These are phyloP conservation scores for Scutellaria barbata DNA, from an alignment of 257 asterid species.

Conservation along the genomic window DNA sequence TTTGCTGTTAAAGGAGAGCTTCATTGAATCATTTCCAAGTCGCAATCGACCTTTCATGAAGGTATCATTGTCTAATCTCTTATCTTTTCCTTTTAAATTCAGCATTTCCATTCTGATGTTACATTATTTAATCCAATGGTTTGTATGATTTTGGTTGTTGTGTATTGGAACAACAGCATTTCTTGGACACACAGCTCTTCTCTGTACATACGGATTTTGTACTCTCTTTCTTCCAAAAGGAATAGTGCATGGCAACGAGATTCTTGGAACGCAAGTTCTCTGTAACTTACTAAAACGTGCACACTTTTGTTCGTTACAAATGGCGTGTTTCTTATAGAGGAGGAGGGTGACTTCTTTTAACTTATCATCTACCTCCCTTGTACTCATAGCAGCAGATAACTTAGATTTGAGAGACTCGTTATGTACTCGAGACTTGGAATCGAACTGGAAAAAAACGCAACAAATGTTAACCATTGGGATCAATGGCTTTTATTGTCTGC, in stretches of 20 bases:
- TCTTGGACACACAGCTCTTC: conserved; percentile 97
- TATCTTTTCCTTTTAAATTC: conserved; percentile 5
- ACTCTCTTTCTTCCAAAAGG: conserved; percentile 95
- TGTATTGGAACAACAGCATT: conserved; percentile 60
- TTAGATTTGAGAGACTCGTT: conserved; percentile 11
- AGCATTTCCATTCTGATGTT: neutral
- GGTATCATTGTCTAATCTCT: conserved; percentile 43
- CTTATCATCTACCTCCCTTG: conserved; percentile 12
- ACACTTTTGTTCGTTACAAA: conserved; percentile 27
- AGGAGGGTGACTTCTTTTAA: conserved; percentile 23
- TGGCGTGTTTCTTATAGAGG: conserved; percentile 7
- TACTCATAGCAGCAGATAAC: conserved; percentile 2
- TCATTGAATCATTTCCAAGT: conserved; percentile 87
- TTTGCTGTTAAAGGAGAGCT: conserved; percentile 91
- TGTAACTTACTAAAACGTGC: conserved; percentile 18
- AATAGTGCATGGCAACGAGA: conserved; percentile 45
- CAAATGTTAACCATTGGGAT: conserved; percentile 5
- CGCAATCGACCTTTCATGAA: conserved; percentile 96
- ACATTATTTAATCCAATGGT: neutral
- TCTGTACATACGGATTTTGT: conserved; percentile 97
- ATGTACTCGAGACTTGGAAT: conserved; percentile 9
- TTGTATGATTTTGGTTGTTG: neutral
- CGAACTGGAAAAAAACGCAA: neutral
- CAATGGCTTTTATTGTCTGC: neutral
- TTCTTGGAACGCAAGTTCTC: conserved; percentile 50